Evolutionary conservation across 345 rosid species (phyloP).

Genomic region (Anastatica hierochuntica): DNA sequence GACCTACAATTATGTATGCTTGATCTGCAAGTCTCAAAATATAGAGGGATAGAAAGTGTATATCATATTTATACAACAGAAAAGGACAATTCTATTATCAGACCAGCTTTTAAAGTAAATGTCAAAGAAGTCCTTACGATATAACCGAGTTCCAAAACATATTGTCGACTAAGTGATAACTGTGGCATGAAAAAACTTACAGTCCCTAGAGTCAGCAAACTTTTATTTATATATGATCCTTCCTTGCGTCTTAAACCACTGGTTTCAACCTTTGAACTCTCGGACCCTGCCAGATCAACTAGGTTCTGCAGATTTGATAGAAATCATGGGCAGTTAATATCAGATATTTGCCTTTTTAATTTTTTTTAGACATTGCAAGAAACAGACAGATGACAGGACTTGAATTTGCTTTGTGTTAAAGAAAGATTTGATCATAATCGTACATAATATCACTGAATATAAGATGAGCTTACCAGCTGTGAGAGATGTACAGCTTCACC

Average conservation of each 20-base stretch:
- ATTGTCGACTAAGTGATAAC: conserved; percentile 6
- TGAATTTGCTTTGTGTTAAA: not conserved
- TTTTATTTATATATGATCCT: conserved; percentile 96
- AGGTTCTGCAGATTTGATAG: conserved; percentile 72
- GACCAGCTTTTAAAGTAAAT: no score
- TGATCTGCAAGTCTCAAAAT: no score
- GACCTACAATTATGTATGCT: no score
- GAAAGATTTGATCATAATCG: conserved; percentile 9
- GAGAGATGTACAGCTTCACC: conserved; percentile 93
- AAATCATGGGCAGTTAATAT: conserved; percentile 14
- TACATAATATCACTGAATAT: conserved; percentile 13
- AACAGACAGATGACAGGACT: no score
- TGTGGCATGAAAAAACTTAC: conserved; percentile 42
- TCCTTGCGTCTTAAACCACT: conserved; percentile 91
- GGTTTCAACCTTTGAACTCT: conserved; percentile 97
- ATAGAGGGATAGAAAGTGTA: no score
- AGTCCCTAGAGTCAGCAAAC: conserved; percentile 95
- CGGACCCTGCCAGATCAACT: conserved; percentile 99
- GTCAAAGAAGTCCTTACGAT: not conserved
- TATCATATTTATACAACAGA: no score
- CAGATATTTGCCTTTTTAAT: not conserved
- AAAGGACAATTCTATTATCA: no score
- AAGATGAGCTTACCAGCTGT: conserved; percentile 70
- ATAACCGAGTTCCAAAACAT: not conserved
- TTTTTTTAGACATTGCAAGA: not conserved